These are phyloP conservation scores for Oemleria cerasiformis DNA, from an alignment of 306 rosid species.

Conservation along the genomic window DNA sequence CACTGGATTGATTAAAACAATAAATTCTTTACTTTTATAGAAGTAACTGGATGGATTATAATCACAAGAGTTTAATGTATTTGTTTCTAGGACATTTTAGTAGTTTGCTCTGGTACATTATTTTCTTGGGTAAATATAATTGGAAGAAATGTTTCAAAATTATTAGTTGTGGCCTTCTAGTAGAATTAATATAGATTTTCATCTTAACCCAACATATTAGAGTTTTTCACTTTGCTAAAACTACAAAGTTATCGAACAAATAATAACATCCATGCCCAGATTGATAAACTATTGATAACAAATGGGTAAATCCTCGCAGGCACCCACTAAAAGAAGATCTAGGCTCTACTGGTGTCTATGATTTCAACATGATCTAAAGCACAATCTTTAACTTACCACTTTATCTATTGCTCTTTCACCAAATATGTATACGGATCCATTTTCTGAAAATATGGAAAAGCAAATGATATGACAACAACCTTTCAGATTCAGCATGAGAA, in stretches of 20 bases:
- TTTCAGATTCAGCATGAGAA: slow-evolving; percentile 4
- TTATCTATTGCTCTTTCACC: slow-evolving; percentile 66
- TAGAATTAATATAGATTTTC: background rate
- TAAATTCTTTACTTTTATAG: too few species aligned
- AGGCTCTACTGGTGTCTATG: background rate
- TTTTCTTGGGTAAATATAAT: background rate
- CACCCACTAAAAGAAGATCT: background rate
- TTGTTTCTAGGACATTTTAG: background rate
- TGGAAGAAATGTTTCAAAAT: background rate
- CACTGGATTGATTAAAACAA: too few species aligned
- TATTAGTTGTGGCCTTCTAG: background rate
- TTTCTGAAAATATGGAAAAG: slow-evolving; percentile 56
- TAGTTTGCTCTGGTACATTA: background rate
- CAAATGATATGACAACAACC: slow-evolving; percentile 7
- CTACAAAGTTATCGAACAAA: background rate
- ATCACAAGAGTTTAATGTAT: background rate
- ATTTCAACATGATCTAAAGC: background rate
- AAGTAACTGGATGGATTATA: background rate
- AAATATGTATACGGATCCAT: slow-evolving; percentile 71
- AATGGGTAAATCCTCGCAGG: too few species aligned
- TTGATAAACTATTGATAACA: too few species aligned
- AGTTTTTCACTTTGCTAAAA: background rate
- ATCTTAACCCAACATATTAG: background rate
- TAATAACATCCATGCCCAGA: too few species aligned
- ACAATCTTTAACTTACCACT: slow-evolving; percentile 46